Evolutionary conservation across 2,329 filamentous ascomycete species (phyloP).

Genomic region (Alternaria panax): DNA sequence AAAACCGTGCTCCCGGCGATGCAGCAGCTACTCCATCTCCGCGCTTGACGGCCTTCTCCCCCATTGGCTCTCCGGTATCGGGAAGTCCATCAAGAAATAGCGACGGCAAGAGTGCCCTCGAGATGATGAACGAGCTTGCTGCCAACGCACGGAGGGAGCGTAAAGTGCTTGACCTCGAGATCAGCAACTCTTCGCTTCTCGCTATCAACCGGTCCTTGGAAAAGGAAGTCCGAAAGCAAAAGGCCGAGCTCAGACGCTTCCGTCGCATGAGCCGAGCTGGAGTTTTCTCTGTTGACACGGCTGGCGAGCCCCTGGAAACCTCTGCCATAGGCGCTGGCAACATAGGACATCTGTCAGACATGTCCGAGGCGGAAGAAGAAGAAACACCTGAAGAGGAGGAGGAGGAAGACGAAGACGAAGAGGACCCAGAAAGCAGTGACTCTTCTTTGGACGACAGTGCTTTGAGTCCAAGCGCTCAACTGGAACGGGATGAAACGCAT

Average conservation of each 20-base stretch:
- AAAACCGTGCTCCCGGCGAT: slow-evolving; percentile 41
- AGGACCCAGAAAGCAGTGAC: slow-evolving; percentile 56
- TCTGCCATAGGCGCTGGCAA: slow-evolving; percentile 43
- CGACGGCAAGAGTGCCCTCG: slow-evolving; percentile 56
- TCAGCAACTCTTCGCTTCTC: slow-evolving; percentile 91
- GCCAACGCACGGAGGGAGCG: slow-evolving; percentile 89
- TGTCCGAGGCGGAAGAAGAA: slow-evolving; percentile 46
- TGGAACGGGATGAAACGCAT: slow-evolving; percentile 58
- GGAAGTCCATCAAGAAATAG: slow-evolving; percentile 67
- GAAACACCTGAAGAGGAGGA: slow-evolving; percentile 41
- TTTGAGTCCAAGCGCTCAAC: slow-evolving; percentile 53
- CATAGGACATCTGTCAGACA: slow-evolving; percentile 47
- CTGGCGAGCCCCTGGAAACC: slow-evolving; percentile 57
- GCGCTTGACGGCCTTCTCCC: slow-evolving; percentile 30
- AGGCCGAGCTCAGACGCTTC: slow-evolving; percentile 83
- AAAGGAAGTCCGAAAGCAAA: slow-evolving; percentile 89
- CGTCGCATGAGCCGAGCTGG: slow-evolving; percentile 85
- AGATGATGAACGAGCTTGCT: slow-evolving; percentile 76
- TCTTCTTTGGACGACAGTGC: slow-evolving; percentile 61
- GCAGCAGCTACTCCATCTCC: slow-evolving; percentile 37
- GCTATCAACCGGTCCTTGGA: slow-evolving; percentile 95
- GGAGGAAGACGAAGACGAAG: slow-evolving; percentile 49
- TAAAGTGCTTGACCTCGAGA: slow-evolving; percentile 95
- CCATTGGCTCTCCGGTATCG: slow-evolving; percentile 35
- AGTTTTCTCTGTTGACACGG: slow-evolving; percentile 68